A percentile compares a stretch with the other conserved stretches of the same genome.
Evolutionary conservation across 1,139 yeast genomes (phyloP).

Genomic region (Wickerhamiella pararugosa): DNA sequence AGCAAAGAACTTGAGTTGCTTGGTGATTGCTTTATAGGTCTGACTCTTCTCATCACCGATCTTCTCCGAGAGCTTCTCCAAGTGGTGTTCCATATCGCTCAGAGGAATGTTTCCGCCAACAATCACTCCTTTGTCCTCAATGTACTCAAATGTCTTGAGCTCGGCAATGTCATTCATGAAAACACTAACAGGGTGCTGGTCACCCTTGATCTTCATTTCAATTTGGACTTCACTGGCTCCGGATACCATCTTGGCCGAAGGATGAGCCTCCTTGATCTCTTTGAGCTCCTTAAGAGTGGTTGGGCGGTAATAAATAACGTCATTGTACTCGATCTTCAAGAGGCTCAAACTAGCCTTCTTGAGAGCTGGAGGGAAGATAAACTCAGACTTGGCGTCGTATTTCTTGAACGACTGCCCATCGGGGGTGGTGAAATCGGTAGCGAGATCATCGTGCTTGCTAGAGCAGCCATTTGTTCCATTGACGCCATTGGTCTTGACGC

Average conservation of each 20-base stretch:
- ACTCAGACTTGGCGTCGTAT: conserved; percentile 26
- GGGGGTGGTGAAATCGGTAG: conserved; percentile 20
- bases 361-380: conserved; percentile 29
- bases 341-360: conserved; percentile 20
- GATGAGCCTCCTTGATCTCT: conserved; percentile 24
- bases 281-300: conserved; percentile 26
- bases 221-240: conserved; percentile 36
- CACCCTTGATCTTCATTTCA: conserved; percentile 31
- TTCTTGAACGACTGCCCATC: conserved; percentile 28
- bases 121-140: conserved; percentile 26
- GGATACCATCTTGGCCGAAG: conserved; percentile 29
- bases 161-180: conserved; percentile 31
- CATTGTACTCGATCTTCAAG: conserved; percentile 25
- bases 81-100: conserved; percentile 26
- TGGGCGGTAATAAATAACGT: conserved; percentile 31
- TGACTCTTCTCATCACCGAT: conserved; percentile 20
- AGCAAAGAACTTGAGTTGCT: conserved; percentile 32
- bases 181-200: conserved; percentile 27
- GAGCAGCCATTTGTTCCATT: not conserved
- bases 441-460: conserved; percentile 10
- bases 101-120: conserved; percentile 31
- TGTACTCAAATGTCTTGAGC: conserved; percentile 22
- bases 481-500: not conserved
- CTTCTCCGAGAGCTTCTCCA: conserved; percentile 20
- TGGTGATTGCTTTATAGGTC: conserved; percentile 26